Conservation (phyloP, 495 filamentous ascomycete species). For the Cercophora sp. region DNA sequence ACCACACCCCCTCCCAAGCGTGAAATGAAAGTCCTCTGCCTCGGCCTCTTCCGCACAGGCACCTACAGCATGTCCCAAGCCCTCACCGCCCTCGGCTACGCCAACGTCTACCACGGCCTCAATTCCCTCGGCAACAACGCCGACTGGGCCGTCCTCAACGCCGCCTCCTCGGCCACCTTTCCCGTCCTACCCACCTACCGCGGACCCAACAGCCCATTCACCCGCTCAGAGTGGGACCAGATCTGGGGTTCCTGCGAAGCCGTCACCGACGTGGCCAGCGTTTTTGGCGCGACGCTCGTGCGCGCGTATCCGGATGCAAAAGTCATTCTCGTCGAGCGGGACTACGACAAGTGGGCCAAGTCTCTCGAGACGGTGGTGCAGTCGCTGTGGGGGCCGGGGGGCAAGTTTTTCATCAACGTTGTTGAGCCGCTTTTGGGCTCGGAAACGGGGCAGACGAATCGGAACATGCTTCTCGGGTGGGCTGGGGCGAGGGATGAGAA, state of each 20-base stretch:
- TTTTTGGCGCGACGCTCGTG: conserved; percentile 38
- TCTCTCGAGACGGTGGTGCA: conserved; percentile 12
- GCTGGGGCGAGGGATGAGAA: conserved; percentile 22
- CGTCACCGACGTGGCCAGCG: conserved; percentile 32
- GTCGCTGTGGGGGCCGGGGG: neutral
- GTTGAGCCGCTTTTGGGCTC: conserved; percentile 10
- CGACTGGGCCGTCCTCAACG: conserved; percentile 17
- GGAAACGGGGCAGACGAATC: neutral
- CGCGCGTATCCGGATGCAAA: conserved; percentile 44
- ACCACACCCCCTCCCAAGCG: neutral
- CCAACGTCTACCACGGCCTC: conserved; percentile 19
- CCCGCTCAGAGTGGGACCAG: conserved; percentile 37
- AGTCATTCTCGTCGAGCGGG: conserved; percentile 39
- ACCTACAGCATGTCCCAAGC: conserved; percentile 21
- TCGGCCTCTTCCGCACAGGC: conserved; percentile 18
- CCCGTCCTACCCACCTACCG: conserved; percentile 9
- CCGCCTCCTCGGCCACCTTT: conserved; percentile 26
- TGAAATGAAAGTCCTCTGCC: conserved; percentile 8
- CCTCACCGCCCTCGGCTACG: conserved; percentile 20
- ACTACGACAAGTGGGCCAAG: conserved; percentile 37
- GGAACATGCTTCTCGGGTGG: conserved; percentile 20
- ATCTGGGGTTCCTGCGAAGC: conserved; percentile 38
- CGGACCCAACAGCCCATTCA: conserved; percentile 9
- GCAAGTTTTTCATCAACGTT: neutral
- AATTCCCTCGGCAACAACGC: neutral